Evolutionary conservation across 768 basidiomycete genomes (phyloP).

Genomic region (Fibroporia radiculosa): DNA sequence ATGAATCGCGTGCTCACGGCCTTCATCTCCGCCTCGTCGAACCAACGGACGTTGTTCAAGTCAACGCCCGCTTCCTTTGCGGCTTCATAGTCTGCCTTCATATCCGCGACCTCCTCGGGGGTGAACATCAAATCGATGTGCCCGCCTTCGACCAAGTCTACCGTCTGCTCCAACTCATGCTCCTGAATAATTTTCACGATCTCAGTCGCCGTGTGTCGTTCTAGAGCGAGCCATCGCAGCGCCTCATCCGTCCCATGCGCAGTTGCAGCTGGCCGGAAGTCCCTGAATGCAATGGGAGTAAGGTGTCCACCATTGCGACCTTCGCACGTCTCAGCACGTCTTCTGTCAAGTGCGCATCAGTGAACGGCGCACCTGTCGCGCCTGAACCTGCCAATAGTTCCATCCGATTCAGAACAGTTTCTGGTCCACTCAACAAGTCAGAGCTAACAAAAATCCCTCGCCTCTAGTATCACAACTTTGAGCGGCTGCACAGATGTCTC

Average conservation of each 20-base stretch:
- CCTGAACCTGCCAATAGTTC: conserved; percentile 51
- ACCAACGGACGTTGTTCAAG: conserved; percentile 36
- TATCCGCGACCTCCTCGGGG: conserved; percentile 31
- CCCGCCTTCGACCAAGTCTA: conserved; percentile 58
- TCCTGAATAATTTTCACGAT: conserved; percentile 43
- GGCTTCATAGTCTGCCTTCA: conserved; percentile 39
- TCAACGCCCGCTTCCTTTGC: conserved; percentile 47
- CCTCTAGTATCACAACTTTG: conserved; percentile 67
- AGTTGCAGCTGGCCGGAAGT: conserved; percentile 32
- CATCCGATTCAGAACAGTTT: not conserved
- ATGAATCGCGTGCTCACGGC: conserved; percentile 29
- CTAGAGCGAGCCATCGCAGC: conserved; percentile 42
- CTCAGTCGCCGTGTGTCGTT: conserved; percentile 43
- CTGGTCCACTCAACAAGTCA: not conserved
- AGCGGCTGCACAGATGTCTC: conserved; percentile 19
- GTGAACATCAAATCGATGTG: conserved; percentile 45
- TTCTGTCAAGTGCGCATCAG: not conserved
- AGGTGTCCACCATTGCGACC: conserved; percentile 79
- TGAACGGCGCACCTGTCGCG: conserved; percentile 50
- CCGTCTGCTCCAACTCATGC: conserved; percentile 34
- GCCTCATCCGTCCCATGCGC: conserved; percentile 50
- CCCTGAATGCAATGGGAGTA: conserved; percentile 39
- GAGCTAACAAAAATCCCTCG: conserved; percentile 75
- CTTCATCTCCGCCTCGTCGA: conserved; percentile 38
- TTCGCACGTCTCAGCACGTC: conserved; percentile 17